Base-by-base conservation (phyloP, 495 filamentous ascomycete species). In the Lentithecium fluviatile region DNA sequence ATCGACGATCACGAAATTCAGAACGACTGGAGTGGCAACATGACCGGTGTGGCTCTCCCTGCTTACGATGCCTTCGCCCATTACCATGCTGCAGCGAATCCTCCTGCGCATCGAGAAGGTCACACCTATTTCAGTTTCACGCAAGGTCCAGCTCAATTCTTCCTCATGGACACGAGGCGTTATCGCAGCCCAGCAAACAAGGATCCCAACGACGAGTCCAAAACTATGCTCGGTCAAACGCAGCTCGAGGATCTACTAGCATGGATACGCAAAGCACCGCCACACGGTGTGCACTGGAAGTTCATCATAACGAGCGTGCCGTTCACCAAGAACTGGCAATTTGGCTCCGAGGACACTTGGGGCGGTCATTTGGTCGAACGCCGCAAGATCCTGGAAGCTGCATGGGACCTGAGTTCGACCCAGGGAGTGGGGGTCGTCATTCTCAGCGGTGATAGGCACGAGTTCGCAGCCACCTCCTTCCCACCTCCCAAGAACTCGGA, bases 241-340 rank as follows among this genome's bases (percentile, higher is more conserved):
- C 94, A 98, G 69, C 84, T 94, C 0, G 77, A 83, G 15, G 90
- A 91, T 57, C 81, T 98, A 11, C 77, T 97, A 15, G 74, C 79
- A 3, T 98, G 85, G 79, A 79, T 98, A n/a, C 61, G 73, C 8
- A 79, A 78, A 7, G 84, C 85, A 0, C 85, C 88, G 55, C 86
- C 86, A 0, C 76, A 76, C 36, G 90, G 89, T 11, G 88, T 96
- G 0, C 85, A 87, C 58, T 98, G 93, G 93, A 97, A 97, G 76
- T 85, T 98, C 69, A 74, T 98, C 36, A 83, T 89, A 5, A 89
- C 88, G 46, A 89, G 86, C 26, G 85, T 97, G 29, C 94, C 94
- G 0, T 96, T 98, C 74, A 97, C 94, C 13, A 92, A 95, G 73
- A 98, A 98, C 74, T 98, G 94, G 94, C 84, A 80, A 25, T 80